Base-by-base conservation (phyloP, 2,329 filamentous ascomycete genomes). In the Fusarium nanum region DNA sequence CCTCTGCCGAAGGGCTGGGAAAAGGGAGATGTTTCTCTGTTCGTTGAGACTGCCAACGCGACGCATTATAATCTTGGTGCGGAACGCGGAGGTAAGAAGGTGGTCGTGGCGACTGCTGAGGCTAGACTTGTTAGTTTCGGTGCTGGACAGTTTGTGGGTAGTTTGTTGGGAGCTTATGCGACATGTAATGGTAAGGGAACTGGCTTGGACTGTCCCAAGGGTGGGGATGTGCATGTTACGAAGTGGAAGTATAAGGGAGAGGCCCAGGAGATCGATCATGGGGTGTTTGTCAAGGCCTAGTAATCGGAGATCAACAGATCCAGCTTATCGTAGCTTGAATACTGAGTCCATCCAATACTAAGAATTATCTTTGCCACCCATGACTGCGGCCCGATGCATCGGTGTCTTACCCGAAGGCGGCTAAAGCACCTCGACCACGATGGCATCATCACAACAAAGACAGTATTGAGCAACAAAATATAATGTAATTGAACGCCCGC, bases 61-160 rank as follows among this genome's bases (percentile, higher is more conserved):
- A 71, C 68, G 6, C 67, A 71, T 14, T 71, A 60, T 14, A 60
- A 40, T n/a, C 45, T 71, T 1, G 53, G 45, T 1, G 68, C 67
- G 2, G 54, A 49, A 12, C 18, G 20, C 14, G 7, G 34, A n/a
- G 25, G 44, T 0, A 46, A 27, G 11, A 37, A 8, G 16, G 7
- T 64, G 2, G 18, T 48, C 14, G 55, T 71, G 7, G 60, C 48
- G 0, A 56, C 56, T 3, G 68, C 57, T 3, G 64, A 60, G 1
- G 64, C 67, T 1, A 50, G 53, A 9, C 52, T 68, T 4, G 68
- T 71, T 3, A 71, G 68, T 11, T 56, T 54, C 12, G 68, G 68
- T 0, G 41, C 18, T 0, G 68, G 68, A 0, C 34, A 41, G 7
- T 71, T 71, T 22, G 61, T 72, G 2, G 65, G 66, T 3, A 67